phyloP scores from a whole-genome alignment of 495 filamentous ascomycete species.

The Ascodesmis nigricans region DNA sequence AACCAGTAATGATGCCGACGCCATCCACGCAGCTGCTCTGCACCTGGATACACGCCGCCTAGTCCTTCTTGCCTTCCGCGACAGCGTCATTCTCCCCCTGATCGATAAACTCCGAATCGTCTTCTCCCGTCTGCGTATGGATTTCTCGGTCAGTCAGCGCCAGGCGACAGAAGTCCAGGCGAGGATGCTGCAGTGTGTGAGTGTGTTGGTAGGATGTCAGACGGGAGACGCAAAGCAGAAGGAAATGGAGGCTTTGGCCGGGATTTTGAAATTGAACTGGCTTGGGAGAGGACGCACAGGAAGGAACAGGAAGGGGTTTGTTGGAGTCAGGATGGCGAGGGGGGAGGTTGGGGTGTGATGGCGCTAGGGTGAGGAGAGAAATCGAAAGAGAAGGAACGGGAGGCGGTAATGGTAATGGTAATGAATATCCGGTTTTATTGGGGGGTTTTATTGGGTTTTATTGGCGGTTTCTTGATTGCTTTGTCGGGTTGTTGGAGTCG shows the following conservation, averaged over 20 bases:
- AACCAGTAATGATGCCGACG: conserved; percentile 5
- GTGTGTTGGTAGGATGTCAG: conserved; percentile 53
- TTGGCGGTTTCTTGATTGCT: no score
- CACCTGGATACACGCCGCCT: conserved; percentile 70
- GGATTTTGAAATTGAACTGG: conserved; percentile 88
- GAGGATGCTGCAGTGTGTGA: conserved; percentile 89
- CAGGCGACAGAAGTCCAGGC: conserved; percentile 81
- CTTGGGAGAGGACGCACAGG: conserved; percentile 75
- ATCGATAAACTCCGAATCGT: conserved; percentile 61
- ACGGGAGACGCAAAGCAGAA: conserved; percentile 49
- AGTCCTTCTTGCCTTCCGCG: conserved; percentile 73
- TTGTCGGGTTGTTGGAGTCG: no score
- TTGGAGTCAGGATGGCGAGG: conserved; percentile 34
- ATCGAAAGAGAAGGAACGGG: no score
- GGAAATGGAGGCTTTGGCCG: conserved; percentile 61
- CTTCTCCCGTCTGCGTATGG: conserved; percentile 75
- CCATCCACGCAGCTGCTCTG: neutral
- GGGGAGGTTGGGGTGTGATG: no score
- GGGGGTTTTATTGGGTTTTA: no score
- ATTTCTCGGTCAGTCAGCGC: conserved; percentile 47
- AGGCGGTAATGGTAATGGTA: no score
- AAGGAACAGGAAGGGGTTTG: conserved; percentile 70
- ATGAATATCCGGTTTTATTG: no score
- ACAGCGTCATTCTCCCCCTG: conserved; percentile 63
- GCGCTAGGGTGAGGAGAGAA: no score